Percentiles rank a stretch among this genome's conserved stretches.
Conservation (phyloP, 2,329 filamentous ascomycete genomes). For the Coniochaeta sp. region DNA sequence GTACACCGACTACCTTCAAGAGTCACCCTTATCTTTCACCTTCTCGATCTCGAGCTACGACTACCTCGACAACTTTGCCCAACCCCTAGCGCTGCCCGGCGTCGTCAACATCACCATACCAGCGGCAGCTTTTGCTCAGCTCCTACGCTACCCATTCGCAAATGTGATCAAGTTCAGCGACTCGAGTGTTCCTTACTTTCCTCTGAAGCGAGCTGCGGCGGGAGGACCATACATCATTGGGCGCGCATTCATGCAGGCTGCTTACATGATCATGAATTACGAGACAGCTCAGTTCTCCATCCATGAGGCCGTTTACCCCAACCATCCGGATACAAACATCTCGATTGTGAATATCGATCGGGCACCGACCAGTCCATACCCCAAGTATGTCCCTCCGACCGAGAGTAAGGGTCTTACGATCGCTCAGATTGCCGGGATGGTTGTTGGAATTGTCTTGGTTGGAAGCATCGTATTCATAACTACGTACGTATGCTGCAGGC, state of each 20-base stretch:
- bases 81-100: slow-evolving; percentile 38
- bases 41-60: slow-evolving; percentile 50
- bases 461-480: slow-evolving; percentile 20
- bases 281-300: slow-evolving; percentile 45
- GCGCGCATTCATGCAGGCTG: slow-evolving; percentile 62
- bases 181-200: slow-evolving; percentile 53
- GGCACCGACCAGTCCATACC: slow-evolving; percentile 38
- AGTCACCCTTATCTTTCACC: slow-evolving; percentile 42
- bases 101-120: slow-evolving; percentile 51
- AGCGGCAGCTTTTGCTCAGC: slow-evolving; percentile 40
- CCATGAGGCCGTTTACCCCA: slow-evolving; percentile 47
- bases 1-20: slow-evolving; percentile 34
- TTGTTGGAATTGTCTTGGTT: slow-evolving; percentile 30
- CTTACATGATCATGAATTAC: slow-evolving; percentile 51
- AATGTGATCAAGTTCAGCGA: slow-evolving; percentile 35
- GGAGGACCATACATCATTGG: slow-evolving; percentile 52
- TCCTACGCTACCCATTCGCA: slow-evolving; percentile 41
- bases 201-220: slow-evolving; percentile 44
- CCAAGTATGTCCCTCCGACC: slow-evolving; percentile 23
- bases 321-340: slow-evolving; percentile 28
- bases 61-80: slow-evolving; percentile 43
- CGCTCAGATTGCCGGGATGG: slow-evolving; percentile 37
- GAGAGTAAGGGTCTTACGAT: slow-evolving; percentile 24
- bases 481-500: slow-evolving; percentile 22
- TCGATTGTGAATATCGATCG: slow-evolving; percentile 34